phyloP scores from a whole-genome alignment of 2,329 filamentous ascomycete genomes.

The Ophiostoma ips region DNA sequence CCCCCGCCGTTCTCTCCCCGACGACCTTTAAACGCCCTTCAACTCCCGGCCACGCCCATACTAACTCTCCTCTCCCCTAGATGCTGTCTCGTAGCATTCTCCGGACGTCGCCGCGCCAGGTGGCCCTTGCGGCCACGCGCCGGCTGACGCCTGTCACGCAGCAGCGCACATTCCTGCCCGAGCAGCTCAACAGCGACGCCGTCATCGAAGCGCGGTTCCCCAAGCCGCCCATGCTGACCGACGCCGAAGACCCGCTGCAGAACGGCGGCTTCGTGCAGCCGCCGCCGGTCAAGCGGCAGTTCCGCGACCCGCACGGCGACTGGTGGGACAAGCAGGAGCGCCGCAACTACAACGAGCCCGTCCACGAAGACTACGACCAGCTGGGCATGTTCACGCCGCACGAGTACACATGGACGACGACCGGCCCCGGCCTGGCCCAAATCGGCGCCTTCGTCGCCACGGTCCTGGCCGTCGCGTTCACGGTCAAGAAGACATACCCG shows the following conservation, averaged over 20 bases:
- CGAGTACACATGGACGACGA: conserved; percentile 70
- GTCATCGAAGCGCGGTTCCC: conserved; percentile 39
- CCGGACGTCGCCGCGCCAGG: conserved; percentile 25
- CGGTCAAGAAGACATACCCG: conserved; percentile 56
- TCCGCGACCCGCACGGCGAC: conserved; percentile 80
- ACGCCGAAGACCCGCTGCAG: conserved; percentile 53
- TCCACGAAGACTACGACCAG: conserved; percentile 92
- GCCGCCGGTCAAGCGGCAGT: conserved; percentile 67
- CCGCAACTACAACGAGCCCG: conserved; percentile 89
- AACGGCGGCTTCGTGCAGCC: conserved; percentile 79
- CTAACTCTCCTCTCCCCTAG: conserved; percentile 21
- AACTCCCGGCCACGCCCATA: background rate
- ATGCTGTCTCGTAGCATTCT: conserved; percentile 49
- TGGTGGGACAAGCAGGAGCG: conserved; percentile 99
- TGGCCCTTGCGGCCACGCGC: conserved; percentile 31
- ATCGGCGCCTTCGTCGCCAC: conserved; percentile 51
- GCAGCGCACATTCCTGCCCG: conserved; percentile 43
- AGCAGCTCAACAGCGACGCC: conserved; percentile 31
- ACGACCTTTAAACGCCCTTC: background rate
- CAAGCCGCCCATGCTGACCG: conserved; percentile 32
- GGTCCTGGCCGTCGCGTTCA: conserved; percentile 51
- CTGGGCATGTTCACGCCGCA: conserved; percentile 80
- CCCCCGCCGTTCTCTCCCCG: background rate
- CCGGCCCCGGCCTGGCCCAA: conserved; percentile 56
- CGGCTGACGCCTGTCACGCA: conserved; percentile 35